Evolutionary conservation across 106 monocot genomes (phyloP).

Genomic region (Phalaenopsis equestris): DNA sequence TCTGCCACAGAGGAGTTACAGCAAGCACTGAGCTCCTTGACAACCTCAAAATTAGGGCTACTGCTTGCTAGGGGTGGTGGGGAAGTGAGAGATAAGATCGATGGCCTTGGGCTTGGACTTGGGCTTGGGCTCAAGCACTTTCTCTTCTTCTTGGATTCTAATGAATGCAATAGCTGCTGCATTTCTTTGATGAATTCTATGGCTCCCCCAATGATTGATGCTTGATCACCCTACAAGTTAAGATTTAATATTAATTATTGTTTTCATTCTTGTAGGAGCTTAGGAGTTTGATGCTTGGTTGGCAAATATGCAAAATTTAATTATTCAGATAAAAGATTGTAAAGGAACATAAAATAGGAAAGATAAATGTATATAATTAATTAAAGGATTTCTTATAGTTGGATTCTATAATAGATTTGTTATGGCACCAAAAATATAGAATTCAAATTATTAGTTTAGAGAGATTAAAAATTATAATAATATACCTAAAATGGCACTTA

Average conservation of each 20-base stretch:
- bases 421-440: too few species aligned
- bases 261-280: too few species aligned
- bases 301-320: neutral
- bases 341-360: neutral
- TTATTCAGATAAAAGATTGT: too few species aligned
- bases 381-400: neutral
- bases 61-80: constrained; percentile 4
- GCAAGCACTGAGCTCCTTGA: constrained; percentile 55
- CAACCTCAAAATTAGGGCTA: constrained; percentile 1
- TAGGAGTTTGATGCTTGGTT: too few species aligned
- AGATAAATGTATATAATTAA: neutral
- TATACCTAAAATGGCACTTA: too few species aligned
- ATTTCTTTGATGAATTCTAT: constrained; percentile 93
- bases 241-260: too few species aligned
- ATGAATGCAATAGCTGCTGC: constrained; percentile 48
- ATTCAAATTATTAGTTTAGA: too few species aligned
- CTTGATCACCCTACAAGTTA: constrained; percentile 64
- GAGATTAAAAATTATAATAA: too few species aligned
- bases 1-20: constrained; percentile 71
- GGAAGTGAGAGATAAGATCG: constrained; percentile 3
- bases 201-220: constrained; percentile 87
- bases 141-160: constrained; percentile 74
- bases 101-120: constrained; percentile 34
- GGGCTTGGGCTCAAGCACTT: constrained; percentile 50
- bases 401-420: too few species aligned